A percentile compares a stretch with the other conserved stretches of the same genome.
Evolutionary conservation across 441 rosid species (phyloP).

Genomic region (Eruca vesicaria): DNA sequence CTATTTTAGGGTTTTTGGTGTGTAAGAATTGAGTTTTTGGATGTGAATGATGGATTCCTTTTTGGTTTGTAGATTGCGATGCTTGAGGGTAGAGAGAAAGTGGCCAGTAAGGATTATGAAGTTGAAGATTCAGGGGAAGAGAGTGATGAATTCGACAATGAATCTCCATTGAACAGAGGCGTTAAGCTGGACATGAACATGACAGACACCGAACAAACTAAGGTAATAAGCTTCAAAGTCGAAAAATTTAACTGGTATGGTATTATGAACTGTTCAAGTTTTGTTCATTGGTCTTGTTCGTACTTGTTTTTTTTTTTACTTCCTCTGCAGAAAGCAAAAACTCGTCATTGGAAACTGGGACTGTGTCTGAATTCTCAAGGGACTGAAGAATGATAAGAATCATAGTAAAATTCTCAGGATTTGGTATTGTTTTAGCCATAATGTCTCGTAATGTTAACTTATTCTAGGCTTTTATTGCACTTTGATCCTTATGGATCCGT

Average conservation of each 20-base stretch:
- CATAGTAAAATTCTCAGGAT: not conserved
- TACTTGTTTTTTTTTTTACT: not conserved
- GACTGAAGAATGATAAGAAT: slow-evolving; percentile 34
- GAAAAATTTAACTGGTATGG: not conserved
- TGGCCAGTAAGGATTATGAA: slow-evolving; percentile 43
- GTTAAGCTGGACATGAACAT: slow-evolving; percentile 37
- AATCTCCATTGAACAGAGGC: slow-evolving; percentile 37
- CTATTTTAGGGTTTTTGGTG: not conserved
- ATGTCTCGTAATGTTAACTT: not conserved
- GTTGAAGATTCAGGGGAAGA: slow-evolving; percentile 44
- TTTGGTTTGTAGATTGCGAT: slow-evolving; percentile 48
- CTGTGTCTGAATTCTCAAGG: slow-evolving; percentile 58
- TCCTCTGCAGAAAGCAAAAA: slow-evolving; percentile 54
- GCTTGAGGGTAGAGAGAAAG: slow-evolving; percentile 59
- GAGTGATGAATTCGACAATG: slow-evolving; percentile 33
- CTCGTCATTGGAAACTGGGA: slow-evolving; percentile 51
- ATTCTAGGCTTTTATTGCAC: not conserved
- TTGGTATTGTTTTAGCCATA: slow-evolving; percentile 12
- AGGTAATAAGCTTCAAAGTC: slow-evolving; percentile 12
- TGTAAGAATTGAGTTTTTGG: not conserved
- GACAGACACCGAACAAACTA: slow-evolving; percentile 30
- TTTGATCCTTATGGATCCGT: slow-evolving; percentile 6
- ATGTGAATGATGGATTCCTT: not conserved
- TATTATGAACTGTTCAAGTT: not conserved
- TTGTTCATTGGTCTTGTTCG: not conserved